A percentile compares a stretch with the other conserved stretches of the same genome.
These are phyloP conservation scores for Microglena sp. DNA, from an alignment of 139 green algal species.

Conservation along the genomic window DNA sequence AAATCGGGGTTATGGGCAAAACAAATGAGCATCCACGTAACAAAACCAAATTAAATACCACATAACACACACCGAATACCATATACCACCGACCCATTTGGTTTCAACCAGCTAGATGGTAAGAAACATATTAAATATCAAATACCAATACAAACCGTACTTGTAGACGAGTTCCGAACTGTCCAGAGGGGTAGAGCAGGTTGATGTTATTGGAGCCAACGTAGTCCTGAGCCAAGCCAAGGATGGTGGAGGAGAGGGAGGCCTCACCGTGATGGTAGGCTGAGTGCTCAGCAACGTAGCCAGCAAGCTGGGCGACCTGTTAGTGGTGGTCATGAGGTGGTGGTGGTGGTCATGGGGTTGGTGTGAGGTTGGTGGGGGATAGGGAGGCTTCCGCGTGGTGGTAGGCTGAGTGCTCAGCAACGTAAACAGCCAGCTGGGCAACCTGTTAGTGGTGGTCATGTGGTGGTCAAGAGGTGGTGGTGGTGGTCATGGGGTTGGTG, in stretches of 20 bases:
- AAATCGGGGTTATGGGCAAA: no score
- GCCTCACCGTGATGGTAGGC: conserved; percentile 97
- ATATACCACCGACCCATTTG: no score
- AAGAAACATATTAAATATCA: no score
- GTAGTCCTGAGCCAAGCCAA: conserved; percentile 74
- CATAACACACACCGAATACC: no score
- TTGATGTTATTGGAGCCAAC: conserved; percentile 99
- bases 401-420: conserved; percentile 96
- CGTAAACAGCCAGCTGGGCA: conserved; percentile 89
- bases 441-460: no score
- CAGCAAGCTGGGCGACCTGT: conserved; percentile 88
- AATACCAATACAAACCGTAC: conserved; percentile 14
- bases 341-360: no score
- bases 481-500: no score
- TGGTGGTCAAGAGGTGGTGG: no score
- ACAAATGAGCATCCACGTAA: no score
- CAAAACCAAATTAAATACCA: no score
- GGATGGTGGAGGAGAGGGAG: conserved; percentile 74
- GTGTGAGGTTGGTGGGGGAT: conserved; percentile 69
- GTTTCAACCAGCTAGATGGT: no score
- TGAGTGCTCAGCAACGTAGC: conserved; percentile 92
- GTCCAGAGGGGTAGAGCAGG: conserved; percentile 70
- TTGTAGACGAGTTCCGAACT: conserved; percentile 85
- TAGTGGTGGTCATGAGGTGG: no score
- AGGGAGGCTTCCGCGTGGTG: conserved; percentile 93